A percentile compares a stretch with the other conserved stretches of the same genome.
Conservation (phyloP, 495 filamentous ascomycete species). For the Tuber calosporum region DNA sequence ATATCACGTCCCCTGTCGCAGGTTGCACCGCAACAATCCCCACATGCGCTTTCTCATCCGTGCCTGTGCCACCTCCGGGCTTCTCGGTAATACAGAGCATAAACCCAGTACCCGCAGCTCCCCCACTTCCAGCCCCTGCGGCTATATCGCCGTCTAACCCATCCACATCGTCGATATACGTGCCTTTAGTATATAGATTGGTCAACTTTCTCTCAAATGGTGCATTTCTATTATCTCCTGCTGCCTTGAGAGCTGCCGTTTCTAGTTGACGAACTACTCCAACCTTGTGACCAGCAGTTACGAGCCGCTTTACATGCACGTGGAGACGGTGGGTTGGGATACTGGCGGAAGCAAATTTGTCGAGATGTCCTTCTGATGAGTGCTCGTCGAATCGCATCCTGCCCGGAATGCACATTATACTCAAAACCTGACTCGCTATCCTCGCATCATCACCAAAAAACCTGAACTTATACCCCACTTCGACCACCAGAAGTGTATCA, state of each 20-base stretch:
- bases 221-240: conserved; percentile 86
- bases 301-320: conserved; percentile 90
- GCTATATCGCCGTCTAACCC: conserved; percentile 55
- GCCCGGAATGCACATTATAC: conserved; percentile 94
- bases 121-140: conserved; percentile 48
- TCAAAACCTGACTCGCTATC: conserved; percentile 79
- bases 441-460: conserved; percentile 98
- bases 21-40: conserved; percentile 94
- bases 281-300: conserved; percentile 89
- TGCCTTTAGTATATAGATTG: conserved; percentile 96
- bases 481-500: conserved; percentile 80
- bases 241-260: conserved; percentile 95
- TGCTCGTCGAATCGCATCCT: conserved; percentile 95
- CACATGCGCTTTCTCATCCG: conserved; percentile 87
- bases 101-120: conserved; percentile 73
- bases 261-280: conserved; percentile 95
- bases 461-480: conserved; percentile 96
- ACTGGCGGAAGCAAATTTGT: conserved; percentile 90
- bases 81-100: conserved; percentile 88
- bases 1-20: conserved; percentile 89
- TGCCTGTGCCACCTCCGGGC: conserved; percentile 73
- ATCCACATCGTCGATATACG: conserved; percentile 91
- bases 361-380: conserved; percentile 85
- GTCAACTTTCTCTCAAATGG: conserved; percentile 90
- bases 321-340: conserved; percentile 87